Conservation (phyloP, 2,329 filamentous ascomycete species). For the Elsinoe fawcettii region DNA sequence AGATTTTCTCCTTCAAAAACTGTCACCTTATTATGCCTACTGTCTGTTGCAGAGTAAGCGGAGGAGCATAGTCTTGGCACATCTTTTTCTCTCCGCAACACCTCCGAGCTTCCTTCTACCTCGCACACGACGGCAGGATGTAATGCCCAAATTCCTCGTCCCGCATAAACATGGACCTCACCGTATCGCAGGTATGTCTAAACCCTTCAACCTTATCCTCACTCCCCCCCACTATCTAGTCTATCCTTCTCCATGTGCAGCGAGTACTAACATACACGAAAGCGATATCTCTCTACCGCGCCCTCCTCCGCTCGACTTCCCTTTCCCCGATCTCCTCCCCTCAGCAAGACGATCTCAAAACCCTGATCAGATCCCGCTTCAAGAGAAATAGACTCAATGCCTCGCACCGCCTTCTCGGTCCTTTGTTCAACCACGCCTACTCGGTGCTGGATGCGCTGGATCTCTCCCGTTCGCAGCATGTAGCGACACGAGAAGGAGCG, state of each 20-base stretch:
- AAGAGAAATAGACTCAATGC: slow-evolving; percentile 8
- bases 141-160: slow-evolving; percentile 30
- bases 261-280: background rate
- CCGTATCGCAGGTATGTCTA: slow-evolving; percentile 42
- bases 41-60: too few relatives aligned
- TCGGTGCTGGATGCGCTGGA: slow-evolving; percentile 43
- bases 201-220: background rate
- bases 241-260: slow-evolving; percentile 14
- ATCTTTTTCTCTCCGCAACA: slow-evolving; percentile 4
- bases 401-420: slow-evolving; percentile 47
- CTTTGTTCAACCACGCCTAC: slow-evolving; percentile 61
- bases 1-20: background rate
- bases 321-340: background rate
- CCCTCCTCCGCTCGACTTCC: slow-evolving; percentile 50
- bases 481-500: background rate
- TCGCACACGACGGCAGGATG: slow-evolving; percentile 13
- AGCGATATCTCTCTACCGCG: slow-evolving; percentile 66
- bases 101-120: background rate
- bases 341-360: background rate
- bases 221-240: background rate
- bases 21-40: too few relatives aligned
- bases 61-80: background rate
- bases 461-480: slow-evolving; percentile 15
- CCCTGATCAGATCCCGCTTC: slow-evolving; percentile 29
- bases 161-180: slow-evolving; percentile 44